Conservation (phyloP, 2,329 filamentous ascomycete species). For the Penicillium sp. region DNA sequence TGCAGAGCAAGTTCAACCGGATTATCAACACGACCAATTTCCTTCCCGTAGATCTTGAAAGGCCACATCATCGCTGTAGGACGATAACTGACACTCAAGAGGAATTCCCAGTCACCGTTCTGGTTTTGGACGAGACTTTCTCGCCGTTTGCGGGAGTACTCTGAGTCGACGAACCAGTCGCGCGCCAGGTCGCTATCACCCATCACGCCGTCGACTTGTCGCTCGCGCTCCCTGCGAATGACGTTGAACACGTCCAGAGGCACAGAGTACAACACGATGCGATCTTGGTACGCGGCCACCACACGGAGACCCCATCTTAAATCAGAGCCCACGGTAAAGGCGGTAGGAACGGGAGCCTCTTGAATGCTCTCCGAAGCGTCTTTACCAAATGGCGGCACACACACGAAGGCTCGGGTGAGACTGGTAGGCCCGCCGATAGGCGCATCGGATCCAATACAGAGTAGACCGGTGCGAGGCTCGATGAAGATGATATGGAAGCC, state of each 20-base stretch:
- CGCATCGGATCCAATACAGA: slow-evolving; percentile 59
- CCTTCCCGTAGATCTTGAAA: slow-evolving; percentile 46
- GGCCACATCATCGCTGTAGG: slow-evolving; percentile 45
- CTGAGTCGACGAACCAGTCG: slow-evolving; percentile 31
- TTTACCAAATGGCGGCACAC: slow-evolving; percentile 40
- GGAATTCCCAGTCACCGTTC: slow-evolving; percentile 41
- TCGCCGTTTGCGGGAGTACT: slow-evolving; percentile 23
- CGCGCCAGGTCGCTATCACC: slow-evolving; percentile 31
- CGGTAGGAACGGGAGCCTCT: slow-evolving; percentile 40
- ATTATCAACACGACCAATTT: slow-evolving; percentile 44
- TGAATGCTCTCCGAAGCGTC: slow-evolving; percentile 7
- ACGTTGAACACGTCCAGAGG: slow-evolving; percentile 53
- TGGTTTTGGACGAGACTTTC: slow-evolving; percentile 33
- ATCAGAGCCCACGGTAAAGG: slow-evolving; percentile 56
- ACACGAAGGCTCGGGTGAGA: slow-evolving; percentile 55
- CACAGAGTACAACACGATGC: slow-evolving; percentile 57
- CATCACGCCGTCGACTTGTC: slow-evolving; percentile 30
- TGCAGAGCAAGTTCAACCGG: slow-evolving; percentile 50
- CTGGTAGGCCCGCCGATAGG: slow-evolving; percentile 55
- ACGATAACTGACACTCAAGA: slow-evolving; percentile 33
- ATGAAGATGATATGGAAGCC: slow-evolving; percentile 61
- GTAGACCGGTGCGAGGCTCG: slow-evolving; percentile 52
- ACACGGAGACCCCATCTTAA: slow-evolving; percentile 55
- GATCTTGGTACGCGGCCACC: slow-evolving; percentile 51
- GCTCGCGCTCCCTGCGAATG: slow-evolving; percentile 32